phyloP scores from a whole-genome alignment of 495 filamentous ascomycete species.

The Podospora tetraspora region DNA sequence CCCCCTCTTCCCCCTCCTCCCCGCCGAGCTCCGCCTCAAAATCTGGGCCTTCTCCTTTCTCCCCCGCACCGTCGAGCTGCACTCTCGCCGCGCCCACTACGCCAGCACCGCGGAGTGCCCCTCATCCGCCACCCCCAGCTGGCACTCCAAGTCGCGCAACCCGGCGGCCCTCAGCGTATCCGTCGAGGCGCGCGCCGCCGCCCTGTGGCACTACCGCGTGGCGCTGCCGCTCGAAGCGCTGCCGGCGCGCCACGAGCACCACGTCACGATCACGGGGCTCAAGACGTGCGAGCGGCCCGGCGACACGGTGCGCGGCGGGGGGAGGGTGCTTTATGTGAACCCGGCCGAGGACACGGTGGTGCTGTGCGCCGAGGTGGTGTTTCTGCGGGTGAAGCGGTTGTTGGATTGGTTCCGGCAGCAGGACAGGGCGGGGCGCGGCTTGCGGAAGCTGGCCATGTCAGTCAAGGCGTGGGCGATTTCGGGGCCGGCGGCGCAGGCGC shows the following conservation, averaged over 20 bases:
- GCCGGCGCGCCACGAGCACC: background rate
- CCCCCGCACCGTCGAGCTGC: constrained; percentile 33
- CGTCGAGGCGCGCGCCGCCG: constrained; percentile 29
- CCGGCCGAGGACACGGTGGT: constrained; percentile 28
- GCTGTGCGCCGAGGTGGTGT: constrained; percentile 25
- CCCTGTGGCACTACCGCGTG: constrained; percentile 29
- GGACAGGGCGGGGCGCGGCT: constrained; percentile 34
- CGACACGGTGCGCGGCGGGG: constrained; percentile 8
- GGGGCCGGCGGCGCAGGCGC: constrained; percentile 20
- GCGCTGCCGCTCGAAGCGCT: constrained; percentile 24
- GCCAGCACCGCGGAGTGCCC: constrained; percentile 10
- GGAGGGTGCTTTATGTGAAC: constrained; percentile 28
- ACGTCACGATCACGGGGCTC: background rate
- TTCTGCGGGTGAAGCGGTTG: constrained; percentile 16
- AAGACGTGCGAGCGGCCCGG: constrained; percentile 17
- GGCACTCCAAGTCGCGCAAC: constrained; percentile 32
- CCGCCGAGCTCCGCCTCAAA: constrained; percentile 34
- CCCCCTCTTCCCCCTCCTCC: constrained; percentile 29
- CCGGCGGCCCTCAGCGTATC: constrained; percentile 29
- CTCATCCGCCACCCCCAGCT: constrained; percentile 7
- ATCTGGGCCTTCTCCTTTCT: constrained; percentile 32
- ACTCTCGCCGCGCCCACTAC: constrained; percentile 27
- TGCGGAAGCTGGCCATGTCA: constrained; percentile 56
- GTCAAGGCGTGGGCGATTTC: constrained; percentile 56
- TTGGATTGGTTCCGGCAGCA: constrained; percentile 24